Conservation (phyloP, 1,139 yeast species). For the Kurtzmaniella quercitrusa region DNA sequence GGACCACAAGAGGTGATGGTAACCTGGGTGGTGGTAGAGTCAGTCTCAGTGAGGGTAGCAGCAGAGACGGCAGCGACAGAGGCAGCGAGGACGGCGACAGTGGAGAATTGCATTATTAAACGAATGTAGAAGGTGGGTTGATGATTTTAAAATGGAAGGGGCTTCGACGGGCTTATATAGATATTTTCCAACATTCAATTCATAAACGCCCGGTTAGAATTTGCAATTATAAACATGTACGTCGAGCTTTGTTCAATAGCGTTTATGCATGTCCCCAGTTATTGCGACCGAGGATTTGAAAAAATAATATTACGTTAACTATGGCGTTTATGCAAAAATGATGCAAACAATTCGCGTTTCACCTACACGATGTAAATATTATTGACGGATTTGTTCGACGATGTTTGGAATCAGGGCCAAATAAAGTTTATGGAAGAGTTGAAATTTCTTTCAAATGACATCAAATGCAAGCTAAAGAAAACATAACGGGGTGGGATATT, state of each 20-base stretch:
- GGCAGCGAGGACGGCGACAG: conserved; percentile 42
- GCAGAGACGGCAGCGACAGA: conserved; percentile 36
- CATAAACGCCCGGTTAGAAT: background rate
- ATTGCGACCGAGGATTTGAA: background rate
- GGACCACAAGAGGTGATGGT: conserved; percentile 44
- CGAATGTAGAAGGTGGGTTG: conserved; percentile 20
- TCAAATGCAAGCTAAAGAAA: background rate
- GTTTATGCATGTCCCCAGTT: background rate
- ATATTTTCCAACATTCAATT: background rate
- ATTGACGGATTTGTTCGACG: background rate
- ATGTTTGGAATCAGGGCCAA: background rate
- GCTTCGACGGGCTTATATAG: background rate
- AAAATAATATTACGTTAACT: background rate
- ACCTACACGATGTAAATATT: background rate
- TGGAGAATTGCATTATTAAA: conserved; percentile 42
- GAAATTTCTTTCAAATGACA: background rate
- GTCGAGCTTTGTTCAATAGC: background rate
- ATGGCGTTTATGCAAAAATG: background rate
- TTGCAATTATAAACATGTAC: background rate
- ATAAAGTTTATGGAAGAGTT: background rate
- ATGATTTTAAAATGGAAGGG: background rate
- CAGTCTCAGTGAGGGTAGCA: conserved; percentile 31
- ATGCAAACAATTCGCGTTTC: background rate
- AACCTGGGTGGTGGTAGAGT: conserved; percentile 26
- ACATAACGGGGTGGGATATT: background rate